Evolutionary conservation across 2,329 filamentous ascomycete species (phyloP).

Genomic region (Neofusicoccum sp.): DNA sequence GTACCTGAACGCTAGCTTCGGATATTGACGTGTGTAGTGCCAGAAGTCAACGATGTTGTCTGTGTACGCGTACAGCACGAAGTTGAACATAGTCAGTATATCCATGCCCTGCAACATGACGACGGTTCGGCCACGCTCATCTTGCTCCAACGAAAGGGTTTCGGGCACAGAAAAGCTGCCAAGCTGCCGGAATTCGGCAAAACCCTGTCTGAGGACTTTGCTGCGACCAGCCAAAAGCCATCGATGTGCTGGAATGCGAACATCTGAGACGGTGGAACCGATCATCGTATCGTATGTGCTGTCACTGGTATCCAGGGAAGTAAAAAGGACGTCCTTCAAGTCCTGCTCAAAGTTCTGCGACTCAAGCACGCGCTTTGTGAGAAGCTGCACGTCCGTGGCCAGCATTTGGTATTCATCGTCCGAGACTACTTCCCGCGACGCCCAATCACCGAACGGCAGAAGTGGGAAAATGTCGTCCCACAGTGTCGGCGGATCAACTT

Average conservation of each 20-base stretch:
- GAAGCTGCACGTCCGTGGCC: conserved; percentile 47
- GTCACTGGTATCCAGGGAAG: conserved; percentile 40
- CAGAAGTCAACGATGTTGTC: conserved; percentile 83
- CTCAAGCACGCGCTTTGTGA: conserved; percentile 61
- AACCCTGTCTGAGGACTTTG: conserved; percentile 59
- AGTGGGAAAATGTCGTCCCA: conserved; percentile 75
- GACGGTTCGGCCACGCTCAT: conserved; percentile 54
- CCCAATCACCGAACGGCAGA: conserved; percentile 62
- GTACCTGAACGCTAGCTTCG: conserved; percentile 69
- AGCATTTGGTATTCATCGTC: conserved; percentile 49
- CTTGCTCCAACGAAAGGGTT: conserved; percentile 59
- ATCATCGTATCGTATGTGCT: conserved; percentile 48
- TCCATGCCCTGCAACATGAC: conserved; percentile 73
- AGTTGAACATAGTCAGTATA: conserved; percentile 75
- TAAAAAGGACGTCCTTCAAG: conserved; percentile 50
- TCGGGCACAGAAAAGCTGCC: conserved; percentile 63
- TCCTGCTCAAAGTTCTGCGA: conserved; percentile 70
- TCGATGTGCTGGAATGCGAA: conserved; percentile 78
- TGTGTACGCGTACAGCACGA: conserved; percentile 79
- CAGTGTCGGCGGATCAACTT: conserved; percentile 66
- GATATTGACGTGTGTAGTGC: conserved; percentile 72
- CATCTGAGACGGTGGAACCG: conserved; percentile 63
- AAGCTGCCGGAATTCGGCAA: conserved; percentile 60
- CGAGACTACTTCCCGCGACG: conserved; percentile 41
- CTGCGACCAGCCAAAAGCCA: conserved; percentile 81